Conservation (phyloP, 2,329 filamentous ascomycete species). For the Colletotrichum camelliae region DNA sequence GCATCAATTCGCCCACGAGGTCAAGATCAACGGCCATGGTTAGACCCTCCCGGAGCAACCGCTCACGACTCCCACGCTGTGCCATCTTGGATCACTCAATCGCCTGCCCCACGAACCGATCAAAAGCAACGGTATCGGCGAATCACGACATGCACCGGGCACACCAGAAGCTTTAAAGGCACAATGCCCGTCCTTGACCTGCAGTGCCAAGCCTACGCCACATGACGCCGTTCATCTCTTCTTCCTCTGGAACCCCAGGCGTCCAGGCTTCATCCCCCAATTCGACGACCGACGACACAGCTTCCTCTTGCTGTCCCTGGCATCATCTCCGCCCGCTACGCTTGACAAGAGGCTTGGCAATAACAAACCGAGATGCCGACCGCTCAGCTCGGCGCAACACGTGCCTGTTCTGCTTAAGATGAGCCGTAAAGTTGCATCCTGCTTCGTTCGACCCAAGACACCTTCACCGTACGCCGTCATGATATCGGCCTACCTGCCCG, state of each 20-base stretch:
- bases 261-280: slow-evolving; percentile 15
- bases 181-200: slow-evolving; percentile 5
- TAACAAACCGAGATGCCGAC: not conserved
- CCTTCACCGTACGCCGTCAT: slow-evolving; percentile 5
- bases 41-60: not conserved
- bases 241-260: not conserved
- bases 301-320: slow-evolving; percentile 9
- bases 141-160: not conserved
- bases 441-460: not conserved
- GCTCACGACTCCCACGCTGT: not conserved
- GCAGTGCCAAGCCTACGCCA: slow-evolving; percentile 20
- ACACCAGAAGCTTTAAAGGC: slow-evolving; percentile 3
- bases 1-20: slow-evolving; percentile 10
- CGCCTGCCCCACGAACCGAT: not conserved
- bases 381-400: slow-evolving; percentile 7
- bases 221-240: slow-evolving; percentile 18
- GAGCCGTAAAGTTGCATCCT: slow-evolving; percentile 20
- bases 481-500: slow-evolving; percentile 7
- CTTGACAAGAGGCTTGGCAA: slow-evolving; percentile 15
- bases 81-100: not conserved
- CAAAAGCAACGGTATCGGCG: not conserved
- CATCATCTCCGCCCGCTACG: slow-evolving; percentile 6
- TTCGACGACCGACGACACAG: slow-evolving; percentile 1
- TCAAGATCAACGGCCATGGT: not conserved
- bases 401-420: slow-evolving; percentile 5